Evolutionary conservation across 805 yeast species (phyloP), one percentile per base, ranked within the genome.

Genomic region (Starmerella potacharoeniae): DNA sequence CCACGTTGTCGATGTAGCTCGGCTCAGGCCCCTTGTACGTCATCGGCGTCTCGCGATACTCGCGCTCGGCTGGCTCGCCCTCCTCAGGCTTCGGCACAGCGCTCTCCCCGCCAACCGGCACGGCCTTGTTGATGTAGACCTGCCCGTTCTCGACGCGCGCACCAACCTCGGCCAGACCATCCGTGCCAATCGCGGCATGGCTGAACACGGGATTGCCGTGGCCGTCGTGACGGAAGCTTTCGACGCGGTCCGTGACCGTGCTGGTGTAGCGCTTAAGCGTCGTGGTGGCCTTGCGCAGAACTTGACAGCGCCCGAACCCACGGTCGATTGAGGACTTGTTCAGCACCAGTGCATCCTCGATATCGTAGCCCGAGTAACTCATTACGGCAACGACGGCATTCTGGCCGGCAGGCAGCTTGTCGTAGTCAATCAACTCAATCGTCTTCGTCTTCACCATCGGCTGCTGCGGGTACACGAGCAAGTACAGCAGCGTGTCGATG

Each of bases 371-470:
- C 0, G 97, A 91, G 66, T 93, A 93, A 7, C 96, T 88, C 98
- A 93, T 93, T 40, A 93, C 98, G 1, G 98, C 98, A 55, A 93
- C 98, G 0, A 95, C 86, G 9, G 98, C 98, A 69, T 93, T 93
- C 71, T 93, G 98, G 7, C 98, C 98, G 5, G 98, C 98, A 4
- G 98, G 98, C 43, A 93, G 75, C 68, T 93, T 90, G 71, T 93
- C 98, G 68, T 93, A 93, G 58, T 91, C 86, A 60, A 93, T 91
- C 58, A 93, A 75, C 72, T 93, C 98, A 62, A 93, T 93, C 0
- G 98, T 93, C 68, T 89, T 87, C 4, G 97, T 89, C 73, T 93
- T 93, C 31, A 93, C 98, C 97, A 93, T 87, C 0, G 98, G 98
- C 69, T 93, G 97, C 71, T 93, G 97, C 5, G 98, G 98, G 67